Percentiles rank a stretch among this genome's conserved stretches.
Evolutionary conservation across 1,139 yeast species (phyloP).

Genomic region (Geotrichum fermentans): DNA sequence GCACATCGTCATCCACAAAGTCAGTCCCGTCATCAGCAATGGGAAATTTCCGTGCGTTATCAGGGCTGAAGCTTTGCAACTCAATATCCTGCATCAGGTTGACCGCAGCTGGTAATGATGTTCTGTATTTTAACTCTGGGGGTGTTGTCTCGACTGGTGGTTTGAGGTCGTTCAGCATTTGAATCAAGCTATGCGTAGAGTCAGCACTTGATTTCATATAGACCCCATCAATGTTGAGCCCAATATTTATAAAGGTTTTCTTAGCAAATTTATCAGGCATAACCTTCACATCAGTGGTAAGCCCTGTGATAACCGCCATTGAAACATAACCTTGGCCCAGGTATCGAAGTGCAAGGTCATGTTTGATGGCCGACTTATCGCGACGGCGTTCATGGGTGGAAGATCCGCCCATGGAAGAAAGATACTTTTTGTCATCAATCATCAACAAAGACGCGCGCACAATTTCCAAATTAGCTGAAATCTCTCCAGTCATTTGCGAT

Average conservation of each 20-base stretch:
- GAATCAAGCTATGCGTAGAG: conserved; percentile 67
- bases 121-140: conserved; percentile 42
- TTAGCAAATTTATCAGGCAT: neutral
- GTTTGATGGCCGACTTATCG: neutral
- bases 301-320: conserved; percentile 10
- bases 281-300: neutral
- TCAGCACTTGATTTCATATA: conserved; percentile 66
- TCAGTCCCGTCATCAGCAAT: conserved; percentile 24
- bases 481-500: conserved; percentile 27
- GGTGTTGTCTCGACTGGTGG: conserved; percentile 46
- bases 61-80: conserved; percentile 4
- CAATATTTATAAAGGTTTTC: conserved; percentile 7
- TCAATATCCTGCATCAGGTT: conserved; percentile 37
- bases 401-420: conserved; percentile 10
- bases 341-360: conserved; percentile 12
- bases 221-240: conserved; percentile 8
- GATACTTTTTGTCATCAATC: conserved; percentile 30
- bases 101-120: conserved; percentile 25
- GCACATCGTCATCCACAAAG: conserved; percentile 30
- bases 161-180: conserved; percentile 65
- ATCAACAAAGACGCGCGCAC: conserved; percentile 31
- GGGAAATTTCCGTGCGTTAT: neutral
- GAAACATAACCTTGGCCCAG: conserved; percentile 16
- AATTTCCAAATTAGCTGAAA: conserved; percentile 23
- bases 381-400: conserved; percentile 12